Conservation (phyloP, 371 early-diverging fungal species). For the Zychaea mexicana region DNA sequence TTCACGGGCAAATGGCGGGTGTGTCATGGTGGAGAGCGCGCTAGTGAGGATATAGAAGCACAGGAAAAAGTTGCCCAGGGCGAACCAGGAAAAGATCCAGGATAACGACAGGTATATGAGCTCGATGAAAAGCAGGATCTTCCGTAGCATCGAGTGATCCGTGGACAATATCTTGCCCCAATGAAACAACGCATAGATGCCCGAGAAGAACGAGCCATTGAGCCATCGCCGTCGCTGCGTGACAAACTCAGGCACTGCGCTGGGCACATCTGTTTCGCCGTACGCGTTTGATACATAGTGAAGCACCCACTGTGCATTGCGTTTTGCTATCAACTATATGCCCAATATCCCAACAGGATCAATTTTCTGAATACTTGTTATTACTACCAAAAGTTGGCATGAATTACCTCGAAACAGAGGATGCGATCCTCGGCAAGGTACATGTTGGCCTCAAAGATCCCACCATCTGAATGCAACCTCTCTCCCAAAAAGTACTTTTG, state of each 20-base stretch:
- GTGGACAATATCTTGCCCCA: slow-evolving; percentile 61
- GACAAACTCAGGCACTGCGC: slow-evolving; percentile 77
- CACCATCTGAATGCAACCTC: slow-evolving; percentile 76
- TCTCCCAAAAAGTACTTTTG: slow-evolving; percentile 94
- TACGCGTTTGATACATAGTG: slow-evolving; percentile 69
- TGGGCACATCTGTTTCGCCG: slow-evolving; percentile 88
- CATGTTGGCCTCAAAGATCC: slow-evolving; percentile 77
- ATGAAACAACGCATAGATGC: slow-evolving; percentile 61
- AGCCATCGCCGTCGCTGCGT: slow-evolving; percentile 90
- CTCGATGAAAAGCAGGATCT: slow-evolving; percentile 65
- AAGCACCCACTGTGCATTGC: slow-evolving; percentile 69
- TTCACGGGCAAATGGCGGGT: slow-evolving; percentile 36
- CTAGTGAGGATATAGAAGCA: slow-evolving; percentile 76
- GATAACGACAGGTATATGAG: slow-evolving; percentile 65
- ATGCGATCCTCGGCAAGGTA: slow-evolving; percentile 87
- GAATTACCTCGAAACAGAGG: slow-evolving; percentile 66
- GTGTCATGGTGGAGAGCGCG: slow-evolving; percentile 24
- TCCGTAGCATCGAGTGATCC: slow-evolving; percentile 64
- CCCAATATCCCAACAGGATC: neutral
- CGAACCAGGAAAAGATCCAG: slow-evolving; percentile 78
- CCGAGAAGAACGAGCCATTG: slow-evolving; percentile 80
- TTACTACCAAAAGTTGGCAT: too few relatives aligned
- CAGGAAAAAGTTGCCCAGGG: slow-evolving; percentile 74
- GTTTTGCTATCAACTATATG: slow-evolving; percentile 70
- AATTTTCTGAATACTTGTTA: too few relatives aligned